Base-by-base conservation (phyloP, 805 yeast genomes). In the Ogataea methylovora region DNA sequence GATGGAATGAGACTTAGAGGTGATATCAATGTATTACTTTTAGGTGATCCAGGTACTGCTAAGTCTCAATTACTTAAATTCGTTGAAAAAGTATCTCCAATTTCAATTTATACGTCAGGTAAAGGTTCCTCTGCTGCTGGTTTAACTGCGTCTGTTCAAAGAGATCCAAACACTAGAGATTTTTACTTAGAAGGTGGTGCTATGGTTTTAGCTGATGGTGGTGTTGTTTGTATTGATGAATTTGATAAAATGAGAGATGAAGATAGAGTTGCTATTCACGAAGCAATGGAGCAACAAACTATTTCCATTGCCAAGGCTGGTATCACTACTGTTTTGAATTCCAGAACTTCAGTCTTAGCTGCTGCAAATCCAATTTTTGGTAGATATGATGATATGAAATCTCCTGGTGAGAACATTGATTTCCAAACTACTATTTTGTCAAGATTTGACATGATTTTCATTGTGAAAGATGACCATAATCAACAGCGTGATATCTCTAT, bases 11-110 rank as follows among this genome's bases (percentile, higher is more conserved):
- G 96, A 51, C 71, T 92, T 37, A 78, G 99, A 67, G 99, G 99
- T 47, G 99, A 92, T 56, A 85, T 92, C 50, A 92, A 92, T 53
- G 96, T 92, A 9, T 67, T 92, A 33, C 58, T 92, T 32, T 67
- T 94, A 24, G 99, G 99, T 61, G 99, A 92, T 53, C 99, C 99
- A 17, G 98, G 98, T 65, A 92, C 98, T 15, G 97, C 98, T 33
- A 92, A 92, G 58, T 92, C 98, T 9, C 99, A 92, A 65, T 63
- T 92, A 42, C 70, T 92, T 51, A 92, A 92, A 58, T 92, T 90
- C 46, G 97, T 87, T 14, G 97, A 92, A 55, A 88, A 90, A 52
- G 87, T 84, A 15, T 76, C 95, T 4, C 97, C 97, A 10, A 86
- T 90, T 38, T 78, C 97, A 3, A 88, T 92, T 25, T 92, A 90